Evolutionary conservation across 768 basidiomycete species (phyloP).

Genomic region (Tulasnella sp.): DNA sequence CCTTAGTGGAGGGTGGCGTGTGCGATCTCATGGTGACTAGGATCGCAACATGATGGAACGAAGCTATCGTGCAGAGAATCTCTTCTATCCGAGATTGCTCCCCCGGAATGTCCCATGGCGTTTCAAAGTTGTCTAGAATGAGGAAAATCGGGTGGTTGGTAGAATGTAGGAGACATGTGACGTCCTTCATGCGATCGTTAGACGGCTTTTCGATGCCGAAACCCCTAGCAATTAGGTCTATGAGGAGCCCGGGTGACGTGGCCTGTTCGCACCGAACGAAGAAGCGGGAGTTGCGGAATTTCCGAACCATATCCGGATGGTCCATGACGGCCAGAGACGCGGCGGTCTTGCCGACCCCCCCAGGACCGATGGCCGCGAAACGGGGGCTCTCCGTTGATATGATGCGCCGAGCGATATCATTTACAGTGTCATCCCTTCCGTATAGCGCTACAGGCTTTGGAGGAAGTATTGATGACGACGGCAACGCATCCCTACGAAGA

Average conservation of each 20-base stretch:
- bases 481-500: no score
- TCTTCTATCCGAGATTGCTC: constrained; percentile 22
- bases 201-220: constrained; percentile 23
- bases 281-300: constrained; percentile 24
- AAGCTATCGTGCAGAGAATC: constrained; percentile 23
- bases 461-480: no score
- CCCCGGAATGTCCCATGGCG: constrained; percentile 28
- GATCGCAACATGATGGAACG: constrained; percentile 26
- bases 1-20: background rate
- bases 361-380: constrained; percentile 24
- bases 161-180: constrained; percentile 22
- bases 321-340: constrained; percentile 30
- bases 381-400: background rate
- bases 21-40: constrained; percentile 28
- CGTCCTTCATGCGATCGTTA: constrained; percentile 20
- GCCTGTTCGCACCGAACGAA: constrained; percentile 32
- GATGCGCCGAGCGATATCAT: background rate
- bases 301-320: constrained; percentile 20
- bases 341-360: constrained; percentile 35
- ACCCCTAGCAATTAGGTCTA: constrained; percentile 23
- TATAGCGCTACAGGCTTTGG: background rate
- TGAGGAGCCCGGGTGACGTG: constrained; percentile 23
- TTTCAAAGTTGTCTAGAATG: constrained; percentile 27
- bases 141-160: constrained; percentile 6
- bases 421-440: background rate